A percentile compares a stretch with the other conserved stretches of the same genome.
Conservation (phyloP, 1,139 yeast species). For the Geotrichum phurueaensis region DNA sequence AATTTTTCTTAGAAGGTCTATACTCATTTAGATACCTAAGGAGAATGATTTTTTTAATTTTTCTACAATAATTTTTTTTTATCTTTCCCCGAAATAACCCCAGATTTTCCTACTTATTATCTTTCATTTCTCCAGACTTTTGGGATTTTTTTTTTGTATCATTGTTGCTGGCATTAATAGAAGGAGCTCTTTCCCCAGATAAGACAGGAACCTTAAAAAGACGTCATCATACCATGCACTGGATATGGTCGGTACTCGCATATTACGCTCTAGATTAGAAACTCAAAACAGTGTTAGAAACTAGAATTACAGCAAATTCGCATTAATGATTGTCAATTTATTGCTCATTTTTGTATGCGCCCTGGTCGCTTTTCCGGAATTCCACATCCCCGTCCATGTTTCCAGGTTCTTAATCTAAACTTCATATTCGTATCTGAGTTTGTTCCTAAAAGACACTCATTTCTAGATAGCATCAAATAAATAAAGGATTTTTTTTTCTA, state of each 20-base stretch:
- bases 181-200: not conserved
- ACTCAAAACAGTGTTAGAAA: not conserved
- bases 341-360: not conserved
- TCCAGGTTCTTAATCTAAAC: not conserved
- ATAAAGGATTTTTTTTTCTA: not conserved
- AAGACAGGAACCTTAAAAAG: not conserved
- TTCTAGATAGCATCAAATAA: not conserved
- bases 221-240: not conserved
- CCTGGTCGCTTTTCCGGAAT: not conserved
- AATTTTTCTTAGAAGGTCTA: too few relatives aligned
- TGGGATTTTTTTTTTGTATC: not conserved
- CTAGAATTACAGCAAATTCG: not conserved
- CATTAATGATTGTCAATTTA: not conserved
- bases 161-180: not conserved
- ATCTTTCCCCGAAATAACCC: not conserved
- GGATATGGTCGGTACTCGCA: not conserved
- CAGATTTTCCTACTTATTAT: not conserved
- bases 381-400: not conserved
- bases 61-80: not conserved
- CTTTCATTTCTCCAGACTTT: not conserved
- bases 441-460: not conserved
- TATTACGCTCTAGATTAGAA: not conserved
- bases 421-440: not conserved
- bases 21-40: too few relatives aligned
- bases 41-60: not conserved